Percentiles rank a stretch among this genome's conserved stretches.
phyloP scores from a whole-genome alignment of 2,329 filamentous ascomycete species.

The Setomelanomma holmii region DNA sequence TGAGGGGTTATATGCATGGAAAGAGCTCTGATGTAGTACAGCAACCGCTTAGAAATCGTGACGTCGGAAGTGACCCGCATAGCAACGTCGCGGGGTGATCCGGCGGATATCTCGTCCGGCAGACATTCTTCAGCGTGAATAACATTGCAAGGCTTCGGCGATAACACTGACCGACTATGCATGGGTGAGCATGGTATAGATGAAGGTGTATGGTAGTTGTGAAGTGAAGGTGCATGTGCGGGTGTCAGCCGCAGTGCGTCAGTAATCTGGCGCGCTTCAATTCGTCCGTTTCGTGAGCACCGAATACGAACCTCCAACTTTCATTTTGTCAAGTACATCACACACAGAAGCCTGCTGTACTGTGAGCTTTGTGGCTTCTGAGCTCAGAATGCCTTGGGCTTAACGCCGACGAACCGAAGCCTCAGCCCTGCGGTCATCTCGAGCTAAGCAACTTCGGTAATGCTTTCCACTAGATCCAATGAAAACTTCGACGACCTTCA shows the following conservation, averaged over 20 bases:
- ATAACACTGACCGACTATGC: not conserved
- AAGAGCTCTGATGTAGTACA: not conserved
- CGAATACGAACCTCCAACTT: no score
- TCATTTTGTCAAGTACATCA: no score
- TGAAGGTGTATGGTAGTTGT: not conserved
- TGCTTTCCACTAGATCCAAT: not conserved
- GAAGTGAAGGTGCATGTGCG: not conserved
- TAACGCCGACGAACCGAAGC: not conserved
- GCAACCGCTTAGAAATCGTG: conserved; percentile 5
- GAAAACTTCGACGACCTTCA: not conserved
- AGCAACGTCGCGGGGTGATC: not conserved
- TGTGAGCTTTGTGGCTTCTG: no score
- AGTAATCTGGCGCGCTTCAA: no score
- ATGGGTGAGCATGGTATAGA: not conserved
- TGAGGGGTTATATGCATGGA: conserved; percentile 34
- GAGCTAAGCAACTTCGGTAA: not conserved
- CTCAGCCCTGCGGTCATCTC: not conserved
- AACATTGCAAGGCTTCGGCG: not conserved
- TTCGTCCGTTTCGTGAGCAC: no score
- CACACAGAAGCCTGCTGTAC: no score
- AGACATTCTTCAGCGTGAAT: not conserved
- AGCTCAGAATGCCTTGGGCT: no score
- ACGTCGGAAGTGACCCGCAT: conserved; percentile 1
- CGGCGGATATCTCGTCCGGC: not conserved
- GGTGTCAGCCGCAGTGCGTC: not conserved